Conservation (phyloP, 352 stramenopile species). For the Phytophthora crassamura region DNA sequence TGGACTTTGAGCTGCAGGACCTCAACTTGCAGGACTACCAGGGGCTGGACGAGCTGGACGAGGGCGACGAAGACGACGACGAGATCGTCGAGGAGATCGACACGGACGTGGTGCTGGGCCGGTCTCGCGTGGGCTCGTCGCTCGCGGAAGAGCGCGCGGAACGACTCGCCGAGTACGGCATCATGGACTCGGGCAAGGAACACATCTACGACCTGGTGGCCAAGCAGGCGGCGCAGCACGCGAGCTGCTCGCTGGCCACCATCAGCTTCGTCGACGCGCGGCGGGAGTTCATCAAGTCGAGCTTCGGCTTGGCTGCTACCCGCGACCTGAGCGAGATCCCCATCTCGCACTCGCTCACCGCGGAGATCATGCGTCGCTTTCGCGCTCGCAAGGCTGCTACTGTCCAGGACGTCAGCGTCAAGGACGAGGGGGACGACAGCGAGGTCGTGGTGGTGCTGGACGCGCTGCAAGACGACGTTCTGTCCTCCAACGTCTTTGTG, state of each 20-base stretch:
- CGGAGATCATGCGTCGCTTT: slow-evolving; percentile 62
- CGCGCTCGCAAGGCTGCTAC: slow-evolving; percentile 16
- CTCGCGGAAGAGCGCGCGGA: slow-evolving; percentile 48
- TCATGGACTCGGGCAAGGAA: slow-evolving; percentile 64
- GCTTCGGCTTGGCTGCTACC: slow-evolving; percentile 42
- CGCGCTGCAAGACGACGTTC: slow-evolving; percentile 42
- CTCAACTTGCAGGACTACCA: slow-evolving; percentile 54
- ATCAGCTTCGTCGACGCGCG: slow-evolving; percentile 71
- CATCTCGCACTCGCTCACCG: slow-evolving; percentile 62
- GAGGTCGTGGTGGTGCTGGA: slow-evolving; percentile 56
- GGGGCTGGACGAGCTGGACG: slow-evolving; percentile 43
- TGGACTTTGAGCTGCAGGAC: slow-evolving; percentile 48
- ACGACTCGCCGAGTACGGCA: slow-evolving; percentile 55
- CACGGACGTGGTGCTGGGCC: slow-evolving; percentile 32
- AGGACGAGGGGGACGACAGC: slow-evolving; percentile 34
- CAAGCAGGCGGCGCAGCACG: slow-evolving; percentile 58
- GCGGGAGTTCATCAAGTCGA: slow-evolving; percentile 67
- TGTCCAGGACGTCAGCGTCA: slow-evolving; percentile 35
- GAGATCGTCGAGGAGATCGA: slow-evolving; percentile 59
- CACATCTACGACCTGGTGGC: slow-evolving; percentile 64
- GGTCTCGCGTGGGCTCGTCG: slow-evolving; percentile 16
- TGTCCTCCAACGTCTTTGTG: slow-evolving; percentile 67
- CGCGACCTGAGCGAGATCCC: slow-evolving; percentile 48
- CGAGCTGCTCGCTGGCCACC: slow-evolving; percentile 57
- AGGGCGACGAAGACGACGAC: slow-evolving; percentile 56